Evolutionary conservation across 495 filamentous ascomycete genomes (phyloP).

Genomic region (Apiosordaria backusii): DNA sequence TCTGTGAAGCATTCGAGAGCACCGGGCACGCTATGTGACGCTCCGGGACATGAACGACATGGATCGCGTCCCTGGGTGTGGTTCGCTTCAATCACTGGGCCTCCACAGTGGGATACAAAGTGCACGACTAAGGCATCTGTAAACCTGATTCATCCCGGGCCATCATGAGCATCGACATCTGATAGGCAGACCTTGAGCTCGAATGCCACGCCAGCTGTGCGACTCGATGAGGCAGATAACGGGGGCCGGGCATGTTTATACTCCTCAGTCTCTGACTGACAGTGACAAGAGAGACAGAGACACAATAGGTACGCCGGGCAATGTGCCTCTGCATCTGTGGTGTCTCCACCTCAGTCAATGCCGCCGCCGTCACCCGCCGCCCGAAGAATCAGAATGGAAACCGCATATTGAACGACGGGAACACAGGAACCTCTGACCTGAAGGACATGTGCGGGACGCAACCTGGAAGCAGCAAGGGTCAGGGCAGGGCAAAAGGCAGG

Average conservation of each 20-base stretch:
- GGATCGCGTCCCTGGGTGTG: constrained; percentile 10
- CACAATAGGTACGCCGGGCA: background rate
- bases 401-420: background rate
- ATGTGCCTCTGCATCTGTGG: no score
- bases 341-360: no score
- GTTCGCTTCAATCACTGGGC: constrained; percentile 13
- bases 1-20: background rate
- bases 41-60: constrained; percentile 14
- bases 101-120: background rate
- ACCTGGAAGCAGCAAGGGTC: background rate
- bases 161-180: background rate
- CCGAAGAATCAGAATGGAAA: background rate
- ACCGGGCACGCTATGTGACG: constrained; percentile 20
- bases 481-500: background rate
- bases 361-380: background rate
- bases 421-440: background rate
- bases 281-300: background rate
- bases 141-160: constrained; percentile 15
- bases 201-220: constrained; percentile 14
- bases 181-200: constrained; percentile 8
- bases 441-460: background rate
- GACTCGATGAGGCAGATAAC: constrained; percentile 15
- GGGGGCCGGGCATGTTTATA: no score
- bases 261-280: background rate
- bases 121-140: constrained; percentile 2